Evolutionary conservation across 2,329 filamentous ascomycete genomes (phyloP), one percentile per base, ranked within the genome.

Genomic region (Penicillium sp.): DNA sequence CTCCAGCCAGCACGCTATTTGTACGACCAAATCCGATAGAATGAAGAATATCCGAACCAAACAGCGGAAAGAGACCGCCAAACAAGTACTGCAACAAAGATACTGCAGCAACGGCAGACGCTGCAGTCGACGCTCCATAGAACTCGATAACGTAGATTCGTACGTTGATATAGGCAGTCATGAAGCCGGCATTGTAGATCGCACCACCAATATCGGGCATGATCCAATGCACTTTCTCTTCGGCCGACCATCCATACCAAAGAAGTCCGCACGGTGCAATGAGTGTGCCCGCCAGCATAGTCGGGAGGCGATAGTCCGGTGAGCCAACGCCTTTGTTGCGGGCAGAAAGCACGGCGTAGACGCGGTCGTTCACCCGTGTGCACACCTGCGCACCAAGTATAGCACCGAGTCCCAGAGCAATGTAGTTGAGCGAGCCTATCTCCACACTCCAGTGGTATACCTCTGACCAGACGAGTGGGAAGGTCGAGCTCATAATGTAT

Each of bases 401-500:
- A 68, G 86, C 85, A 2, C 86, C 86, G 0, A 86, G 45, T 1
- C 80, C 82, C 50, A 81, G 76, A 18, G 84, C 80, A 22, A 87
- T 78, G 69, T 86, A 87, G 67, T 86, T 83, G 3, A 87, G 67
- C 1, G 82, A 82, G 13, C 79, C 80, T 8, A 82, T 80, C 54
- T 81, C 78, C 2, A 80, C 69, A 0, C 76, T 75, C 58, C 84
- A 72, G 29, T 73, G 60, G 59, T 88, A 88, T 1, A 72, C 66
- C 0, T 61, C 58, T 2, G 68, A 75, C 81, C 82, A 88, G 0
- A 88, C 72, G 0, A 71, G 66, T 0, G 85, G 79, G 60, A 87
- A 87, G 2, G 81, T 87, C 0, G 83, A 81, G 0, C 88, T 76
- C 6, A 83, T 75, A 36, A 87, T 78, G 50, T 86, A 87, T 40